Percentiles rank a stretch among this genome's conserved stretches.
phyloP scores from a whole-genome alignment of 2,329 filamentous ascomycete genomes.

The Paraconiothyrium sp. region DNA sequence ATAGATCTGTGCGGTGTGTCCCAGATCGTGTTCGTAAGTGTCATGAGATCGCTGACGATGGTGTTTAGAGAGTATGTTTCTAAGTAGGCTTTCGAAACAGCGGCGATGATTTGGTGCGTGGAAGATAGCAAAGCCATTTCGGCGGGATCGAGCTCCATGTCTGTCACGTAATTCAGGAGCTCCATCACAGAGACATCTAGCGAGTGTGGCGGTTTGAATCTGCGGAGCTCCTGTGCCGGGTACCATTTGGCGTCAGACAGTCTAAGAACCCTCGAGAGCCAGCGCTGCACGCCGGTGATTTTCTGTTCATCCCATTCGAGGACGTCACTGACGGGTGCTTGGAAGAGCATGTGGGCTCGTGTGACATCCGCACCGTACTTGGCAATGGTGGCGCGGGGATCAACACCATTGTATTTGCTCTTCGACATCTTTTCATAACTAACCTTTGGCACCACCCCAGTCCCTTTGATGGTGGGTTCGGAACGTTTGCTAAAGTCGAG shows the following conservation, averaged over 20 bases:
- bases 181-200: conserved; percentile 34
- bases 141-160: conserved; percentile 28
- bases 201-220: conserved; percentile 32
- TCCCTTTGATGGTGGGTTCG: conserved; percentile 69
- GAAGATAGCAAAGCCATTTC: conserved; percentile 67
- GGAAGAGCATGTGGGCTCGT: conserved; percentile 87
- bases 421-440: conserved; percentile 95
- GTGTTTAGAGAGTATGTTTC: conserved; percentile 83
- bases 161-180: conserved; percentile 28
- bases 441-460: conserved; percentile 66
- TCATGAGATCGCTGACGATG: conserved; percentile 82
- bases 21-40: conserved; percentile 72
- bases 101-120: conserved; percentile 73
- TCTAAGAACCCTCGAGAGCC: conserved; percentile 75
- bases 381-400: conserved; percentile 76
- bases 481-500: conserved; percentile 69
- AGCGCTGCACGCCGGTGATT: conserved; percentile 82
- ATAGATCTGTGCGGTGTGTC: conserved; percentile 43
- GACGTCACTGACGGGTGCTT: conserved; percentile 83
- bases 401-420: conserved; percentile 91
- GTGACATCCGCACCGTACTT: conserved; percentile 85
- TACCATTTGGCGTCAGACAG: conserved; percentile 49
- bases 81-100: conserved; percentile 74
- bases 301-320: conserved; percentile 89
- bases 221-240: conserved; percentile 34